Conservation (phyloP, 345 rosid genomes). For the Lepidium sativum region DNA sequence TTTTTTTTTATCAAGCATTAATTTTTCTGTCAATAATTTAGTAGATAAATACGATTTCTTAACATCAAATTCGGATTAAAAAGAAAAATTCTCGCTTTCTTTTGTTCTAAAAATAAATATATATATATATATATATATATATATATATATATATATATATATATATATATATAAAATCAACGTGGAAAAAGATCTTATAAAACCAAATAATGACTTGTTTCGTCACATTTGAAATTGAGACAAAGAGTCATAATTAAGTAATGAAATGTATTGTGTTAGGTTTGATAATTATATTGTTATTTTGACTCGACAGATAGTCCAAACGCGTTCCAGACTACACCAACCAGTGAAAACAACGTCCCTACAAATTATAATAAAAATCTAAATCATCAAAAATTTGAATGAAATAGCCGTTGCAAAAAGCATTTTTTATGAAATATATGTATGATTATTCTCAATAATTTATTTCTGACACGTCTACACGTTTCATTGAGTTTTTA, state of each 20-base stretch:
- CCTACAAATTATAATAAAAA: background rate
- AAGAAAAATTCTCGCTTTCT: no score
- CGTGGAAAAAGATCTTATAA: background rate
- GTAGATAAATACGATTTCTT: no score
- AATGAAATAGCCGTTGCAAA: no score
- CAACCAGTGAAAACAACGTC: background rate
- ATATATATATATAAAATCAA: background rate
- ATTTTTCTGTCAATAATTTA: no score
- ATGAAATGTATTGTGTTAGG: background rate
- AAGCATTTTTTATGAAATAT: no score
- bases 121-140: background rate
- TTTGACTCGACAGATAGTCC: background rate
- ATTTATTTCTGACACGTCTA: conserved; percentile 8
- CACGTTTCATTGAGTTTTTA: conserved; percentile 4
- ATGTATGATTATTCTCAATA: background rate
- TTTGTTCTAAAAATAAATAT: no score
- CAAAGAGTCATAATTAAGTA: background rate
- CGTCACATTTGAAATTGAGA: background rate
- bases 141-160: background rate
- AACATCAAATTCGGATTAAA: no score
- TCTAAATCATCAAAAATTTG: no score
- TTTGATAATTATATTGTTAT: background rate
- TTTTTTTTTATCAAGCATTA: no score
- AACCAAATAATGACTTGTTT: background rate
- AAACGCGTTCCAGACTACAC: conserved; percentile 1